Evolutionary conservation across 169 alveolate species (phyloP).

Genomic region (Theileria sp.): DNA sequence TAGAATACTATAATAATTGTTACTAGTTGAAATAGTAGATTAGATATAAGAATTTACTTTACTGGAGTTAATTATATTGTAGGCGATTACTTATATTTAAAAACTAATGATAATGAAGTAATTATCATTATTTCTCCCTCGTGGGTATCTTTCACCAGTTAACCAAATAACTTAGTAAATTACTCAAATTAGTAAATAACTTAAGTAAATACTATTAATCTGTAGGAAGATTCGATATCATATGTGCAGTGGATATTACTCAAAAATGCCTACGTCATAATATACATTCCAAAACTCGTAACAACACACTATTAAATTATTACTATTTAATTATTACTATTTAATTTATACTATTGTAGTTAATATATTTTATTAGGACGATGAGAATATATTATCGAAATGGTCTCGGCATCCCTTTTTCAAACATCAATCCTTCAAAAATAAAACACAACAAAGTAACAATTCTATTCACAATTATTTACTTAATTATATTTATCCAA

Average conservation of each 20-base stretch:
- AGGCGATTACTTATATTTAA: slow-evolving; percentile 52
- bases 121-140: slow-evolving; percentile 29
- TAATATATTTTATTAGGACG: slow-evolving; percentile 5
- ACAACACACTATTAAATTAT: not conserved
- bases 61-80: too few species aligned
- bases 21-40: too few species aligned
- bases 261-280: slow-evolving; percentile 20
- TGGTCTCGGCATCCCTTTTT: slow-evolving; percentile 36
- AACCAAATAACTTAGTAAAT: too few species aligned
- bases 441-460: slow-evolving; percentile 17
- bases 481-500: too few species aligned
- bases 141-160: slow-evolving; percentile 6
- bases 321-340: too few species aligned
- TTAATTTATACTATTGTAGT: too few species aligned
- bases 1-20: too few species aligned
- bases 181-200: too few species aligned
- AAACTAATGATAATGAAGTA: slow-evolving; percentile 42
- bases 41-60: too few species aligned
- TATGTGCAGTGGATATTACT: slow-evolving; percentile 57
- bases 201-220: not conserved
- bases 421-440: slow-evolving; percentile 40
- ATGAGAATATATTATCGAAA: not conserved
- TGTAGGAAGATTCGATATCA: slow-evolving; percentile 39
- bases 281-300: slow-evolving; percentile 28
- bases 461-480: too few species aligned